phyloP scores from a whole-genome alignment of 2,329 filamentous ascomycete species.

The Penicillium brevicompactum region DNA sequence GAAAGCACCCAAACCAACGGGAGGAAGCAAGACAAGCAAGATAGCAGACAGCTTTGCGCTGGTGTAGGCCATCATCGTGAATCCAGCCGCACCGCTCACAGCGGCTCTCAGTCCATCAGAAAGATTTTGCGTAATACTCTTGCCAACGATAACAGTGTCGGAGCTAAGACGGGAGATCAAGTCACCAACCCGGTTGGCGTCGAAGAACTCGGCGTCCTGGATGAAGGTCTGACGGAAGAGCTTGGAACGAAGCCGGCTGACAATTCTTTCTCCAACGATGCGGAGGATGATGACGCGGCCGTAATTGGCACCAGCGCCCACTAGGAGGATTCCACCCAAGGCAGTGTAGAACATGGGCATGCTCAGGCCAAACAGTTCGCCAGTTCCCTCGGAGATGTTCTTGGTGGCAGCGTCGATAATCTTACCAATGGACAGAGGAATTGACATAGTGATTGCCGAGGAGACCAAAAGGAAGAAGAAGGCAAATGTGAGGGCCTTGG shows the following conservation, averaged over 20 bases:
- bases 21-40: slow-evolving; percentile 83
- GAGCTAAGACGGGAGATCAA: slow-evolving; percentile 93
- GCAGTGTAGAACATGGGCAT: slow-evolving; percentile 86
- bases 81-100: slow-evolving; percentile 86
- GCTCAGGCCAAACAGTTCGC: slow-evolving; percentile 77
- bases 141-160: slow-evolving; percentile 96
- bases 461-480: slow-evolving; percentile 86
- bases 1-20: slow-evolving; percentile 85
- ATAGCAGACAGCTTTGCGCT: slow-evolving; percentile 88
- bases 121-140: slow-evolving; percentile 96
- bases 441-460: slow-evolving; percentile 90
- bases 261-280: slow-evolving; percentile 93
- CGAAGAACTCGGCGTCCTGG: slow-evolving; percentile 99
- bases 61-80: slow-evolving; percentile 93
- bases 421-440: slow-evolving; percentile 94
- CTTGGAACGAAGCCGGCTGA: slow-evolving; percentile 82
- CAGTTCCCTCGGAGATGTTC: slow-evolving; percentile 62
- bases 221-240: slow-evolving; percentile 90
- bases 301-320: slow-evolving; percentile 90
- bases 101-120: slow-evolving; percentile 91
- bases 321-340: slow-evolving; percentile 72
- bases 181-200: slow-evolving; percentile 95
- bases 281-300: slow-evolving; percentile 89
- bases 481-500: slow-evolving; percentile 73
- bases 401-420: slow-evolving; percentile 91